phyloP scores from a whole-genome alignment of 352 stramenopile genomes.

The Phytophthora cryptogea region DNA sequence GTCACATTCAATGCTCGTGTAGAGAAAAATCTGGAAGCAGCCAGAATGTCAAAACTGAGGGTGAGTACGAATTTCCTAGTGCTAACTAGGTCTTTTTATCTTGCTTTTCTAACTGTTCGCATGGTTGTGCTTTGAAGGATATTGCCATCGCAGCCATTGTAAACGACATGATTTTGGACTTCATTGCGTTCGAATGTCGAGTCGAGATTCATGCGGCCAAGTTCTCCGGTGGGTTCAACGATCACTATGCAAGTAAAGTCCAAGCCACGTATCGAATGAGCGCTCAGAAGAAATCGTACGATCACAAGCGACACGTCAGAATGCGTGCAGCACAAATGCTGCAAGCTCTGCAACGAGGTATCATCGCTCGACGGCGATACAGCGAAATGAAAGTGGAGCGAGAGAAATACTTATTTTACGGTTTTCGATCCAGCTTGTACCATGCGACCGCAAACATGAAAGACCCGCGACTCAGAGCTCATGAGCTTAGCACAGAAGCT shows the following conservation, averaged over 20 bases:
- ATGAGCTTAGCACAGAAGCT: constrained; percentile 38
- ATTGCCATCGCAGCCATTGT: constrained; percentile 55
- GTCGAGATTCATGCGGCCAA: constrained; percentile 60
- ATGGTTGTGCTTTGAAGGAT: constrained; percentile 30
- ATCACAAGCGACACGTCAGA: constrained; percentile 45
- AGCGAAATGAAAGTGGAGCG: constrained; percentile 61
- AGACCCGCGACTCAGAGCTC: constrained; percentile 45
- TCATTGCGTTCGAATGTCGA: constrained; percentile 62
- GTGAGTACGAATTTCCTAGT: constrained; percentile 15
- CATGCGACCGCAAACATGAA: constrained; percentile 41
- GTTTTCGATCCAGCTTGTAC: constrained; percentile 67
- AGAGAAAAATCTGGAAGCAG: constrained; percentile 34
- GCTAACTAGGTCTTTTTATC: background rate
- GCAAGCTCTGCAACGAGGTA: constrained; percentile 70
- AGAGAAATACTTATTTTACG: constrained; percentile 61
- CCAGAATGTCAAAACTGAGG: constrained; percentile 45
- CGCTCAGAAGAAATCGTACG: constrained; percentile 59
- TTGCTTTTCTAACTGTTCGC: constrained; percentile 2
- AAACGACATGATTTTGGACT: constrained; percentile 61
- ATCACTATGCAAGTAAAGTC: constrained; percentile 74
- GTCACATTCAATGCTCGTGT: constrained; percentile 28
- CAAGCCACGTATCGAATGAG: constrained; percentile 78
- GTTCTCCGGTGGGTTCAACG: constrained; percentile 58
- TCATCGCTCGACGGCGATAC: constrained; percentile 57
- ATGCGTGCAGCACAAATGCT: constrained; percentile 60